Conservation (phyloP, 805 yeast genomes). For the Spathaspora gorwiae region DNA sequence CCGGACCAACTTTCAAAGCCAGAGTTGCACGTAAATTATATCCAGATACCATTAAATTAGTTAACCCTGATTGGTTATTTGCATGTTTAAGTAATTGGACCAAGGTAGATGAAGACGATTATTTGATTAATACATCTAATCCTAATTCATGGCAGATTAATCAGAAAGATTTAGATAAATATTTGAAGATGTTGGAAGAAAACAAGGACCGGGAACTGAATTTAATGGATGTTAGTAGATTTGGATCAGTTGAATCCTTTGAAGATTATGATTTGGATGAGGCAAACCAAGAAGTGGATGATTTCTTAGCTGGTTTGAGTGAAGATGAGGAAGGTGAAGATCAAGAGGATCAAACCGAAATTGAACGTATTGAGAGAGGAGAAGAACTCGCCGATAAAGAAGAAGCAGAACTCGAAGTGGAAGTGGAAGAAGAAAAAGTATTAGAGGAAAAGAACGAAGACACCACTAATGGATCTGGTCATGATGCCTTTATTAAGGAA, state of each 20-base stretch:
- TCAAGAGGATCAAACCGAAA: slow-evolving; percentile 10
- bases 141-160: slow-evolving; percentile 41
- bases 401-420: slow-evolving; percentile 16
- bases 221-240: slow-evolving; percentile 21
- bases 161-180: slow-evolving; percentile 43
- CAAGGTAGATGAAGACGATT: slow-evolving; percentile 59
- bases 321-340: slow-evolving; percentile 25
- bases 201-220: slow-evolving; percentile 2
- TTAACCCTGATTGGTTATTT: slow-evolving; percentile 89
- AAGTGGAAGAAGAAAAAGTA: slow-evolving; percentile 16
- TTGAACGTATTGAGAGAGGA: slow-evolving; percentile 1
- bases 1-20: slow-evolving; percentile 69
- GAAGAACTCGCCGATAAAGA: slow-evolving; percentile 11
- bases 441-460: slow-evolving; percentile 8
- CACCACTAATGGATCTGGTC: slow-evolving; percentile 2
- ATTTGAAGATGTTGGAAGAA: slow-evolving; percentile 21
- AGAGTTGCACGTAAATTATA: slow-evolving; percentile 66
- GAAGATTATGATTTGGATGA: slow-evolving; percentile 38
- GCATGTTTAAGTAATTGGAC: slow-evolving; percentile 79
- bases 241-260: slow-evolving; percentile 26
- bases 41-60: slow-evolving; percentile 59
- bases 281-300: slow-evolving; percentile 44
- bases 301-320: slow-evolving; percentile 43
- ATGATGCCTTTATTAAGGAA: slow-evolving; percentile 24
- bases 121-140: slow-evolving; percentile 47